Evolutionary conservation across 2,329 filamentous ascomycete species (phyloP).

Genomic region (Cadophora luteo-olivacea): DNA sequence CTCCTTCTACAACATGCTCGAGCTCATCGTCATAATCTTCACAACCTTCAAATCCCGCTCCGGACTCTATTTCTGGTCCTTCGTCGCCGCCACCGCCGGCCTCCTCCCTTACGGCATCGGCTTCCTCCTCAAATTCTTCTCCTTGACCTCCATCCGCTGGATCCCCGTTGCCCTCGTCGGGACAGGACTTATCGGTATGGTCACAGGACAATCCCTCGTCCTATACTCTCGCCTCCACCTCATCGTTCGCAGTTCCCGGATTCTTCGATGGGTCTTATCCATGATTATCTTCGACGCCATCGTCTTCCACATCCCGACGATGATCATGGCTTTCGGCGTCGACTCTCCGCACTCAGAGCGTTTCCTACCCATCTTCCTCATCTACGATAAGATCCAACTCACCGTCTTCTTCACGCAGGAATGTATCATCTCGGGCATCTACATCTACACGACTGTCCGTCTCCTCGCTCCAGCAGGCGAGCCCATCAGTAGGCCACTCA

Average conservation of each 20-base stretch:
- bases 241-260: slow-evolving; percentile 48
- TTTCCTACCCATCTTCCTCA: slow-evolving; percentile 4
- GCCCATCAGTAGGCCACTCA: slow-evolving; percentile 26
- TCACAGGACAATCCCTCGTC: slow-evolving; percentile 52
- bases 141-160: slow-evolving; percentile 39
- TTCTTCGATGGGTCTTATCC: slow-evolving; percentile 49
- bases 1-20: slow-evolving; percentile 56
- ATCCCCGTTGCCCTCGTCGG: slow-evolving; percentile 51
- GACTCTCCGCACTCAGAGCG: background rate
- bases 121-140: slow-evolving; percentile 53
- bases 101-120: slow-evolving; percentile 53
- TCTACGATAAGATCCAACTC: slow-evolving; percentile 53
- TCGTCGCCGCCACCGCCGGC: slow-evolving; percentile 53
- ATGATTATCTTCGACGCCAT: slow-evolving; percentile 55
- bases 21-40: slow-evolving; percentile 55
- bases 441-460: slow-evolving; percentile 54
- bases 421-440: slow-evolving; percentile 53
- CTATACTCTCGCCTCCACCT: slow-evolving; percentile 57
- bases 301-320: slow-evolving; percentile 52
- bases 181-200: slow-evolving; percentile 51
- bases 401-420: slow-evolving; percentile 56
- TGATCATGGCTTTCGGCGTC: slow-evolving; percentile 51
- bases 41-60: slow-evolving; percentile 53
- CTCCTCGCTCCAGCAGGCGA: slow-evolving; percentile 25
- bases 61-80: slow-evolving; percentile 58